Base-by-base conservation (phyloP, 1,284 basidiomycete species). In the Anthracocystis walkeri region DNA sequence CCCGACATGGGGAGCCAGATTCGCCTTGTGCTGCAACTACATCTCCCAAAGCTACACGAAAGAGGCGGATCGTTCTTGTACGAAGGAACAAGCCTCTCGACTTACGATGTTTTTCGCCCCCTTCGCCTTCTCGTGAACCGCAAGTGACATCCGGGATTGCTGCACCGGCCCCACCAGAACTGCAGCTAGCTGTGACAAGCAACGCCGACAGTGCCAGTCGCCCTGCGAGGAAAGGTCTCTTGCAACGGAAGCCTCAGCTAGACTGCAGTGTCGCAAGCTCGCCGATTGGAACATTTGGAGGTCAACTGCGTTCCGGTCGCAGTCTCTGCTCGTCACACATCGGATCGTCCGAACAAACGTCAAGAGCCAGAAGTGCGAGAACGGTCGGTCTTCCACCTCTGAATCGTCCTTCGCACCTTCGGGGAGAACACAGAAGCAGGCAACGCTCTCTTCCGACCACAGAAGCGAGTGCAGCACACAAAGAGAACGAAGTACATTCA, bases 261-360 rank as follows among this genome's bases (percentile, higher is more conserved):
- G 56, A 63, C 25, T 23, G 45, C 4, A 63, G 21, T 33, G 52
- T 51, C 23, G 25, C 60, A 7, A 69, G 66, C 31, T 69, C 66
- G 52, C 60, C 61, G 20, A 69, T 69, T 3, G 51, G 60, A 2
- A 69, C 66, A 2, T 69, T 69, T 53, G 66, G 46, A 16, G 66
- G 56, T 1, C 57, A 59, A 8, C 10, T 29, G 2, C 51, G 55
- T 7, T 55, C 52, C 29, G 48, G 58, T 25, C 42, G 56, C 12
- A 31, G 51, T 8, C 31, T 55, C 0, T 21, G 46, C 18, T 48
- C 45, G 10, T 53, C 54, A 11, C 58, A 56, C 12, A 33, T 49
- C 38, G 46, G 41, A 35, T 14, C 59, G 25, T 27, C 44, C 14
- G 52, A 46, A 21, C 27, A 29, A 25, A 56, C 58, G 2, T 38